Evolutionary conservation across 805 yeast genomes (phyloP), one percentile per base, ranked within the genome.

Genomic region (Sungouiella thailandica): DNA sequence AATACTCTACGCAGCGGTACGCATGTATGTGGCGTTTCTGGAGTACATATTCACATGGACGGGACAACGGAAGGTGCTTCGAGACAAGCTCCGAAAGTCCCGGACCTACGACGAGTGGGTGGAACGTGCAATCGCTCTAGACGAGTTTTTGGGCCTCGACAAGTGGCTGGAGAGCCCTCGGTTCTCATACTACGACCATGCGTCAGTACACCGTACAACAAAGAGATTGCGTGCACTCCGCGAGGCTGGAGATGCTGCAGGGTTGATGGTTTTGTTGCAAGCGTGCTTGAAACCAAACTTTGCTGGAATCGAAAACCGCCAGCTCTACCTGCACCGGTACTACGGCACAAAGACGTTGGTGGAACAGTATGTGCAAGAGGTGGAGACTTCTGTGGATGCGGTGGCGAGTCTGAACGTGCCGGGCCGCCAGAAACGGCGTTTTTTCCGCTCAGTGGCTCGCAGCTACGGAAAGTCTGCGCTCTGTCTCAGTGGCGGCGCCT

Each of bases 401-500:
- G 57, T 82, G 1, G 50, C 66, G 0, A 58, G 60, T 0, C 59
- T 76, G 3, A 37, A 53, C 1, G 52, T 80, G 0, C 43, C 72
- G 2, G 33, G 49, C 2, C 60, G 53, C 0, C 55, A 65, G 1
- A 81, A 79, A 51, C 58, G 68, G 14, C 52, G 58, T 5, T 70
- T 83, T 38, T 80, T 83, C 60, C 67, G 70, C 32, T 68, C 71
- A 7, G 65, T 79, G 17, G 71, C 70, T 55, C 73, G 74, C 49
- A 81, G 81, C 51, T 79, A 73, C 51, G 94, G 94, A 7, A 74
- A 73, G 38, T 67, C 87, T 0, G 88, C 90, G 0, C 59, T 83
- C 11, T 78, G 86, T 42, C 62, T 83, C 17, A 74, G 83, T 36
- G 93, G 94, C 3, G 94, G 93, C 16, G 94, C 88, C 1, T 74